Evolutionary conservation across 805 yeast species (phyloP).

Genomic region (Cyberlindnera euphorbiiphila): DNA sequence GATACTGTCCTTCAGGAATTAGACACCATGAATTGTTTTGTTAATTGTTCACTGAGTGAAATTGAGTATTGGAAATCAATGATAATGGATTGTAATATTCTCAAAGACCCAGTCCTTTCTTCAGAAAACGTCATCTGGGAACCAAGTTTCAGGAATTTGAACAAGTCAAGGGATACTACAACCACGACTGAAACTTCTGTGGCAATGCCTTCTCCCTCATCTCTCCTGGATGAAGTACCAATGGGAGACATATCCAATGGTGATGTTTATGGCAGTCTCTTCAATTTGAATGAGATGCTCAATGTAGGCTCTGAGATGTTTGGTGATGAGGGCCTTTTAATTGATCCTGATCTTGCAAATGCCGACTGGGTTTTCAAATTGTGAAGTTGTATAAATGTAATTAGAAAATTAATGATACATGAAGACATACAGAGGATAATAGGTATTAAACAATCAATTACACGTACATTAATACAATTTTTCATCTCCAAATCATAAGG

Average conservation of each 20-base stretch:
- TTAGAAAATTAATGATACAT: too few species aligned
- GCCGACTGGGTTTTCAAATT: conserved; percentile 15
- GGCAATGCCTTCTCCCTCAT: too few species aligned
- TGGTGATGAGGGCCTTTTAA: conserved; percentile 6
- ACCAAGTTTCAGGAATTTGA: conserved; percentile 19
- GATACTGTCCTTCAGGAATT: conserved; percentile 16
- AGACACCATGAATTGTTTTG: conserved; percentile 19
- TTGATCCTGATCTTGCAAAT: conserved; percentile 1
- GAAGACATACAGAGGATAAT: too few species aligned
- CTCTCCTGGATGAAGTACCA: too few species aligned
- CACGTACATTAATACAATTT: too few species aligned
- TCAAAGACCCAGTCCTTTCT: conserved; percentile 16
- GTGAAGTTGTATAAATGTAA: too few species aligned
- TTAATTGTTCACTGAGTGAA: conserved; percentile 8
- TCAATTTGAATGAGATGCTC: conserved; percentile 10
- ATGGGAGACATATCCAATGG: not conserved
- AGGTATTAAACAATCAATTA: too few species aligned
- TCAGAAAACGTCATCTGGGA: conserved; percentile 23
- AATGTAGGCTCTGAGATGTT: not conserved
- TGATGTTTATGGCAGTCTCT: not conserved
- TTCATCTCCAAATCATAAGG: too few species aligned
- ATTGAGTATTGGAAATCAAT: conserved; percentile 6
- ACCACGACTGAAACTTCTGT: too few species aligned
- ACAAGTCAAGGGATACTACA: too few species aligned
- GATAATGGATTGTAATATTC: conserved; percentile 6